These are phyloP conservation scores for Suhomyces chickasaworum DNA, from an alignment of 1,139 yeast genomes.

Conservation along the genomic window DNA sequence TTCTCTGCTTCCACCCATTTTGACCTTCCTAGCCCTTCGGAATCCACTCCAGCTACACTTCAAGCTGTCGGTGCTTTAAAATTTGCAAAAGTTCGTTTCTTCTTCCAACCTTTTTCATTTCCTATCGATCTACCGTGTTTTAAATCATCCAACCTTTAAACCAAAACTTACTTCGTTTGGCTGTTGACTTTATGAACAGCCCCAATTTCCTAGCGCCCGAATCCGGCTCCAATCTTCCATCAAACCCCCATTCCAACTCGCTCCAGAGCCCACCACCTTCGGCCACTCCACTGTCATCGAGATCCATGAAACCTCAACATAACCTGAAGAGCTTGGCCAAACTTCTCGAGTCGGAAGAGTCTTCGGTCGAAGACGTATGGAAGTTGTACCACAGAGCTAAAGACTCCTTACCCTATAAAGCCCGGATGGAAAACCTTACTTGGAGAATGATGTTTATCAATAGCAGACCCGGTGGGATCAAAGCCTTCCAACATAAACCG, in stretches of 20 bases:
- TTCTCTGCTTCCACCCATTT: not conserved
- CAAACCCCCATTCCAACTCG: conserved; percentile 1
- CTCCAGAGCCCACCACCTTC: conserved; percentile 12
- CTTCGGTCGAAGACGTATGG: conserved; percentile 68
- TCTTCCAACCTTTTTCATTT: not conserved
- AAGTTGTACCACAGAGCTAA: conserved; percentile 76
- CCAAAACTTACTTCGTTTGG: not conserved
- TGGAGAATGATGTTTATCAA: conserved; percentile 83
- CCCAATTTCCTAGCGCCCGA: conserved; percentile 2
- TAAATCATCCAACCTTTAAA: not conserved
- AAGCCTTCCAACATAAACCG: not conserved
- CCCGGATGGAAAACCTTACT: conserved; percentile 77
- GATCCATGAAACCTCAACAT: conserved; percentile 2
- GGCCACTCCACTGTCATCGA: conserved; percentile 10
- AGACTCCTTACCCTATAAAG: conserved; percentile 73
- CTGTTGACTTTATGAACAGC: conserved; percentile 1
- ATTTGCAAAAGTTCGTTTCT: not conserved
- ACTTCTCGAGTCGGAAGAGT: conserved; percentile 28
- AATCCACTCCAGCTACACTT: not conserved
- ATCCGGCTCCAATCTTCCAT: not conserved
- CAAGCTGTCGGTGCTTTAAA: not conserved
- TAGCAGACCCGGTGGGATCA: conserved; percentile 17
- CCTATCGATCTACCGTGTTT: not conserved
- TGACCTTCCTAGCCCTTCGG: not conserved
- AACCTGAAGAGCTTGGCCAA: conserved; percentile 2